Conservation (phyloP, 1,284 basidiomycete species). For the Mrakiaceae sp. region DNA sequence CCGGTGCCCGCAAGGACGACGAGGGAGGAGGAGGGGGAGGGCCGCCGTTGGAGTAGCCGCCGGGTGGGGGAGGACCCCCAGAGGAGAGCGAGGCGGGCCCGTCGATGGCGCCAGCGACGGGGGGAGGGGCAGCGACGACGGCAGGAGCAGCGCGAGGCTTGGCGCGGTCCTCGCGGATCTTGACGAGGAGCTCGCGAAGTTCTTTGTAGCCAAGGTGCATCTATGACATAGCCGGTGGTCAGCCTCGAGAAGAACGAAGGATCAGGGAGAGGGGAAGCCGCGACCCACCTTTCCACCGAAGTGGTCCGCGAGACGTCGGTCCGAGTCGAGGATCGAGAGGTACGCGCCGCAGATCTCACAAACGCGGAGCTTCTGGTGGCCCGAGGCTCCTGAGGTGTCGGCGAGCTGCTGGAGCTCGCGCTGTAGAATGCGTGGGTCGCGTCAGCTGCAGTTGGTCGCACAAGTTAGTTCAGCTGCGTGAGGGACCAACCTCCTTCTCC, state of each 20-base stretch:
- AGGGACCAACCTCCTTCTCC: conserved; percentile 71
- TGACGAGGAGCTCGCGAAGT: conserved; percentile 79
- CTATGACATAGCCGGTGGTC: conserved; percentile 37
- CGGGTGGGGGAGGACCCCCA: no score
- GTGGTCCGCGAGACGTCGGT: conserved; percentile 96
- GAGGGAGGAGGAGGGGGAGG: not conserved
- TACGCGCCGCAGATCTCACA: conserved; percentile 99
- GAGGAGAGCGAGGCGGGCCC: no score
- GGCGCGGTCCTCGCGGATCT: conserved; percentile 72
- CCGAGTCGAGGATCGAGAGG: conserved; percentile 92
- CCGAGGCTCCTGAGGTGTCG: conserved; percentile 95
- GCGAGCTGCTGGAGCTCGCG: conserved; percentile 91
- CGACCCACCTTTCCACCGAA: conserved; percentile 89
- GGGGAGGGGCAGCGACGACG: conserved; percentile 21
- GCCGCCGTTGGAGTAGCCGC: no score
- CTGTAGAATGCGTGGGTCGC: conserved; percentile 33
- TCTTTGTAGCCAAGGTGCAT: conserved; percentile 99
- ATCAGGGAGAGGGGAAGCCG: conserved; percentile 1
- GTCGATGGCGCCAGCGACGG: no score
- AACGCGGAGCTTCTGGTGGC: conserved; percentile 96
- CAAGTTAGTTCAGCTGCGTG: conserved; percentile 16
- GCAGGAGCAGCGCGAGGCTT: conserved; percentile 21
- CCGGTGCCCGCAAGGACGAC: not conserved
- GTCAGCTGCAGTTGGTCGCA: conserved; percentile 5
- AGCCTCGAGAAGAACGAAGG: not conserved